phyloP scores from a whole-genome alignment of 257 asterid species.

The Cordia subcordata region DNA sequence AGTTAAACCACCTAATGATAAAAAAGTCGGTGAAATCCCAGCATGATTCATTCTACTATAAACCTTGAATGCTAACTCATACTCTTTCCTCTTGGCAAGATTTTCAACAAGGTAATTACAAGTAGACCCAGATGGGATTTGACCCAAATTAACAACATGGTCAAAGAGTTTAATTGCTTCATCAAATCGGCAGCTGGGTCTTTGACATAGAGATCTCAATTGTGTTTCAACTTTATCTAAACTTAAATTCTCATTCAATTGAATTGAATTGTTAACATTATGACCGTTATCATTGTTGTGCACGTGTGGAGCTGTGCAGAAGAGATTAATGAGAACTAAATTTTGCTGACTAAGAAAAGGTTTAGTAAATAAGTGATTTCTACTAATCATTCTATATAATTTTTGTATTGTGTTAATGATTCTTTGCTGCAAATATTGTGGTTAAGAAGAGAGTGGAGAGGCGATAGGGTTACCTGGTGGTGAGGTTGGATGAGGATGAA shows the following conservation, averaged over 20 bases:
- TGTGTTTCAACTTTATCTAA: conserved; percentile 29
- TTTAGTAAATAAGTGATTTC: not conserved
- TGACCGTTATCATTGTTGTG: not conserved
- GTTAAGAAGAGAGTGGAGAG: no score
- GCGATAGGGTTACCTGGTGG: no score
- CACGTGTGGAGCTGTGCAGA: not conserved
- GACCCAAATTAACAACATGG: conserved; percentile 35
- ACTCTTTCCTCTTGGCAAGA: conserved; percentile 53
- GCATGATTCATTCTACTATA: conserved; percentile 34
- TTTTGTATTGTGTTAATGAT: no score
- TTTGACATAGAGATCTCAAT: conserved; percentile 32
- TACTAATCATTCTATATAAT: not conserved
- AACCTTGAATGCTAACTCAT: conserved; percentile 32
- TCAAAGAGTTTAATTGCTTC: conserved; percentile 32
- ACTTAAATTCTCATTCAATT: not conserved
- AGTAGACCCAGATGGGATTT: conserved; percentile 34
- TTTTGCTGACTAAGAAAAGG: not conserved
- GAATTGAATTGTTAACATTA: not conserved
- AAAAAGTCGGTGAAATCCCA: conserved; percentile 32
- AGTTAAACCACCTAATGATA: conserved; percentile 45
- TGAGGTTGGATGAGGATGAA: no score
- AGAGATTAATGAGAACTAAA: not conserved
- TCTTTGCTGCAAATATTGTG: no score
- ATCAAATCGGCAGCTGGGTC: conserved; percentile 28
- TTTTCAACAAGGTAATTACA: conserved; percentile 41